A percentile compares a stretch with the other conserved stretches of the same genome.
phyloP scores from a whole-genome alignment of 2,329 filamentous ascomycete genomes.

The Hypomyces rosellus region DNA sequence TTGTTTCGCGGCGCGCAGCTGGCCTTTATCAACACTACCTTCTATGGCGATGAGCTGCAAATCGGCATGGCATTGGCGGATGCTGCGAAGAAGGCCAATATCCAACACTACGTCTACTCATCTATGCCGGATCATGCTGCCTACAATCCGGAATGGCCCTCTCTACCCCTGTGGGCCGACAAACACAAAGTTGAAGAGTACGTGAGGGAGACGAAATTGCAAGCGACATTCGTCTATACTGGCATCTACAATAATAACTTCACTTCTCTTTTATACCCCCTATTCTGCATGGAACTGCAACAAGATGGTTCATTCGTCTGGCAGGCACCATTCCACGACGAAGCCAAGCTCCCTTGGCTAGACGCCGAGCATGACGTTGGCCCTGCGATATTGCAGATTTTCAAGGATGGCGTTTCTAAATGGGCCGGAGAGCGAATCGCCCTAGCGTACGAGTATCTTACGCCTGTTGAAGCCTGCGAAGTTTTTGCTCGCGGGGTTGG shows the following conservation, averaged over 20 bases:
- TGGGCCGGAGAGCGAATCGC: conserved; percentile 79
- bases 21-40: conserved; percentile 96
- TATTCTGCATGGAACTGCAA: conserved; percentile 92
- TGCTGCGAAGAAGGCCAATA: conserved; percentile 74
- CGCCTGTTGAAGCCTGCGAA: conserved; percentile 73
- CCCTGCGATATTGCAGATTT: conserved; percentile 83
- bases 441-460: conserved; percentile 83
- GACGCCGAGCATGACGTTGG: conserved; percentile 96
- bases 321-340: conserved; percentile 88
- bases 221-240: conserved; percentile 89
- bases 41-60: conserved; percentile 88
- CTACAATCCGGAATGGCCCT: conserved; percentile 70
- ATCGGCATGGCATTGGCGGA: conserved; percentile 87
- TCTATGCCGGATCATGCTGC: conserved; percentile 93
- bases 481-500: conserved; percentile 74
- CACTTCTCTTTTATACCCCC: conserved; percentile 81
- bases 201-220: conserved; percentile 72
- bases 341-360: conserved; percentile 86
- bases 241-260: conserved; percentile 99
- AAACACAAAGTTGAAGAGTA: conserved; percentile 94
- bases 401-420: conserved; percentile 83
- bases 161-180: conserved; percentile 81
- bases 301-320: conserved; percentile 81
- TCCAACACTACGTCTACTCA: conserved; percentile 92
- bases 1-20: conserved; percentile 80